phyloP scores from a whole-genome alignment of 2,329 filamentous ascomycete species.

The Pseudopithomyces chartarum region DNA sequence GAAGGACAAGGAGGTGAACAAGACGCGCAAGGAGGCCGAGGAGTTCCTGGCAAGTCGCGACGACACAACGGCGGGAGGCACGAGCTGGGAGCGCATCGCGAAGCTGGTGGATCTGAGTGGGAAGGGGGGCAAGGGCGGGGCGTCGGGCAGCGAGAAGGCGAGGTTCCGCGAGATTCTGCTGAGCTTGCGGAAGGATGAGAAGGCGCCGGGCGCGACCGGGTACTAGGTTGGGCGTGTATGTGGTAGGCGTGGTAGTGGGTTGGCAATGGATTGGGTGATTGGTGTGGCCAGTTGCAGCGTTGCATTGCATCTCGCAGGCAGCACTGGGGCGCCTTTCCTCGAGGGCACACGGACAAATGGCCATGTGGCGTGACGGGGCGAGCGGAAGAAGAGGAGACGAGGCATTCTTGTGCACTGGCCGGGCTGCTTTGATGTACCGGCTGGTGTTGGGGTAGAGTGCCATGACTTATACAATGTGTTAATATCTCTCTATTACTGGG shows the following conservation, averaged over 20 bases:
- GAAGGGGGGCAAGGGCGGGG: slow-evolving; percentile 86
- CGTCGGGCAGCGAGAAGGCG: slow-evolving; percentile 89
- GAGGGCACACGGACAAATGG: not conserved
- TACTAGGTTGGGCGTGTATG: slow-evolving; percentile 24
- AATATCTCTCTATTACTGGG: not conserved
- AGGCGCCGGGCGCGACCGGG: slow-evolving; percentile 66
- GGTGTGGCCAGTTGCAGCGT: not conserved
- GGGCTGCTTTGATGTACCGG: not conserved
- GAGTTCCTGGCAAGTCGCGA: slow-evolving; percentile 88
- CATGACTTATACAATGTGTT: slow-evolving; percentile 6
- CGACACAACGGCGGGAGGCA: slow-evolving; percentile 91
- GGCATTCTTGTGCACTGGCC: slow-evolving; percentile 2
- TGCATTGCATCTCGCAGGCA: slow-evolving; percentile 1
- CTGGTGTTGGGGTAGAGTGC: slow-evolving; percentile 1
- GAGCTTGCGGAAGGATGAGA: slow-evolving; percentile 91
- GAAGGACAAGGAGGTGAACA: slow-evolving; percentile 89
- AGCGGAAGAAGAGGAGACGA: not conserved
- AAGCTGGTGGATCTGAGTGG: slow-evolving; percentile 97
- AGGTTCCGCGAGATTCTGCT: slow-evolving; percentile 90
- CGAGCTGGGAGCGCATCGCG: slow-evolving; percentile 97
- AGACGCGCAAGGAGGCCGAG: slow-evolving; percentile 90
- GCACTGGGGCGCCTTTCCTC: not conserved
- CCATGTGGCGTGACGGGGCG: no score
- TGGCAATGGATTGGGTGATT: not conserved
- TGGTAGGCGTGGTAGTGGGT: not conserved